Base-by-base conservation (phyloP, 306 rosid species). In the Ziziphus jujuba region DNA sequence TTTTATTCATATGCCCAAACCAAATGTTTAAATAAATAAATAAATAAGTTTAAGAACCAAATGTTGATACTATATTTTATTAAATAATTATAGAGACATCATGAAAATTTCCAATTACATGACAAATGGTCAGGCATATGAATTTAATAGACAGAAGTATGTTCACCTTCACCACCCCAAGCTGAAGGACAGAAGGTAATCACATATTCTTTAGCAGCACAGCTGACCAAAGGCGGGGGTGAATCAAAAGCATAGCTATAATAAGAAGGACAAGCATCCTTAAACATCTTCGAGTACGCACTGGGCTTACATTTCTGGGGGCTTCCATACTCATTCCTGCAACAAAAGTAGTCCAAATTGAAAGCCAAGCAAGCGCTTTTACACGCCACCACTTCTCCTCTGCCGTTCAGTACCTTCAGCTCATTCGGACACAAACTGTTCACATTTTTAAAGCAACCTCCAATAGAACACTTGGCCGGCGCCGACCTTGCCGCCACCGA, bases 321-420 rank as follows among this genome's bases (percentile, higher is more conserved):
- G 35, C 66, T 80, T 8, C 91, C 90, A 58, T 65, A 90, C 40
- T 69, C 75, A 59, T 88, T 88, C 70, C 92, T 78, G 40, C 97
- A 90, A 47, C 99, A 93, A 20, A 84, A 93, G 19, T 34, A 59
- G 79, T 93, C 99, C 50, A 40, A 31, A 24, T 84, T 49, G 71
- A 88, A 93, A 47, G 95, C 87, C 90, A 93, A 79, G 56, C 99
- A 90, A 67, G 87, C 96, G 61, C 97, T 93, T 61, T 81, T 87
- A 40, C 99, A 90, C 7, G 96, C 99, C 74, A 90, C 97, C 15
- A 82, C 84, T 67, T 80, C 75, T 1, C 97, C 82, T 1, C 33
- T 25, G 12, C 47, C 23, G 64, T 82, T 86, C 69, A 79, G 28
- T 14, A 90, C 87, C 75, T 65, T 70, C 43, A 88, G 86, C 75